These are phyloP conservation scores for Ophiostoma perfectum DNA, from an alignment of 2,329 filamentous ascomycete genomes.

Conservation along the genomic window DNA sequence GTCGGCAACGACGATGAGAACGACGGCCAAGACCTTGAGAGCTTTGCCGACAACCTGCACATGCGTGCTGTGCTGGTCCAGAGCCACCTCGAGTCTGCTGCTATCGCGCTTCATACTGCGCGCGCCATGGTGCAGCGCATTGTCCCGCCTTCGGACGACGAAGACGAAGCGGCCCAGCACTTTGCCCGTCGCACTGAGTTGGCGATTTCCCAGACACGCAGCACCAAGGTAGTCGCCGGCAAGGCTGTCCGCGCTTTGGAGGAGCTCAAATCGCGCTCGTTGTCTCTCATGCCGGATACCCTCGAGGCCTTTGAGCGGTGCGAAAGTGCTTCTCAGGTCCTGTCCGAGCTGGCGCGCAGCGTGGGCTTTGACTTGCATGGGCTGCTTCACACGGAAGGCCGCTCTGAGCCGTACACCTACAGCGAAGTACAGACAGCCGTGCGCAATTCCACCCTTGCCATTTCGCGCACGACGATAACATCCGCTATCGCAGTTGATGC, in stretches of 20 bases:
- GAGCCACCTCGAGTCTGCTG: slow-evolving; percentile 73
- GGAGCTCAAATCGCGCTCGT: slow-evolving; percentile 68
- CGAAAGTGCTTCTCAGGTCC: slow-evolving; percentile 57
- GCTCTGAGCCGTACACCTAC: slow-evolving; percentile 61
- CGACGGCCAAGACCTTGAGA: slow-evolving; percentile 50
- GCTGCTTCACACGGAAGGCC: slow-evolving; percentile 66
- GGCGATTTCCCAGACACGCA: slow-evolving; percentile 69
- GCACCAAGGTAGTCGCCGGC: slow-evolving; percentile 73
- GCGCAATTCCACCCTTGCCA: slow-evolving; percentile 43
- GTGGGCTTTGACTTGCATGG: slow-evolving; percentile 62
- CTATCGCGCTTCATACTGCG: slow-evolving; percentile 58
- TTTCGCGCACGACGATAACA: slow-evolving; percentile 21
- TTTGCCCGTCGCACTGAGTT: slow-evolving; percentile 66
- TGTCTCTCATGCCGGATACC: slow-evolving; percentile 66
- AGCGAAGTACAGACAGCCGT: slow-evolving; percentile 62
- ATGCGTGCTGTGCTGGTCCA: slow-evolving; percentile 74
- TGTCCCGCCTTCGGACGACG: slow-evolving; percentile 51
- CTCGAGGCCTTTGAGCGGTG: slow-evolving; percentile 64
- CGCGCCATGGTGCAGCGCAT: slow-evolving; percentile 63
- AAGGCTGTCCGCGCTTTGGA: slow-evolving; percentile 73
- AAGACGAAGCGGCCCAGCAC: slow-evolving; percentile 59
- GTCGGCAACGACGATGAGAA: slow-evolving; percentile 19
- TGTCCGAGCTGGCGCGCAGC: slow-evolving; percentile 61
- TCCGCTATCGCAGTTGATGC: slow-evolving; percentile 25
- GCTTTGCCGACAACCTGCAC: slow-evolving; percentile 71